Evolutionary conservation across 306 rosid genomes (phyloP).

Genomic region (Corylus heterophylla): DNA sequence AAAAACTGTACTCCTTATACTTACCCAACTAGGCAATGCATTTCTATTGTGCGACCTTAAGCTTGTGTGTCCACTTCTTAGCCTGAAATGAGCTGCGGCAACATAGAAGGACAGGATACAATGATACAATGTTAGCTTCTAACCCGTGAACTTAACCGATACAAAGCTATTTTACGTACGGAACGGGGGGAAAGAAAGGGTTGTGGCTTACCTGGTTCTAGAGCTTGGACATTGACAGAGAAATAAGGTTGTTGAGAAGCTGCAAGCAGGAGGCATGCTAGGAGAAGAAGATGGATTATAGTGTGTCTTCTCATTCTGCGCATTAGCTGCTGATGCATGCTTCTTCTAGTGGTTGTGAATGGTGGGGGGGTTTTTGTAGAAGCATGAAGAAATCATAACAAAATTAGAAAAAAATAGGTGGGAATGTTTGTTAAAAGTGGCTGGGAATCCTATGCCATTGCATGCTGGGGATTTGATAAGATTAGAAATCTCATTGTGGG

Average conservation of each 20-base stretch:
- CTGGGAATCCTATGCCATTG: conserved; percentile 64
- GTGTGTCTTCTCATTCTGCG: conserved; percentile 53
- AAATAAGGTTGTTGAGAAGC: conserved; percentile 44
- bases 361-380: conserved; percentile 14
- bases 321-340: conserved; percentile 32
- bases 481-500: conserved; percentile 53
- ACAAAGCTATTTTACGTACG: not conserved
- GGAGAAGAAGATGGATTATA: conserved; percentile 46
- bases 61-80: conserved; percentile 35
- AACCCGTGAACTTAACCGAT: too few species aligned
- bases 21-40: conserved; percentile 45
- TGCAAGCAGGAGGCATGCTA: conserved; percentile 54
- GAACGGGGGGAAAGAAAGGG: not conserved
- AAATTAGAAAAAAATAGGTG: conserved; percentile 35
- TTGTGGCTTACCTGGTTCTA: conserved; percentile 49
- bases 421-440: conserved; percentile 50
- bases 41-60: conserved; percentile 36
- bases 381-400: conserved; percentile 48
- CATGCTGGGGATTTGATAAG: conserved; percentile 29
- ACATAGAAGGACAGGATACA: conserved; percentile 4
- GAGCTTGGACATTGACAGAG: conserved; percentile 37
- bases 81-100: conserved; percentile 57
- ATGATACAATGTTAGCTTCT: not conserved
- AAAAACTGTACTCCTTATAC: conserved; percentile 2
- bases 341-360: conserved; percentile 18